Evolutionary conservation across 805 yeast genomes (phyloP).

Genomic region (Kuraishia floccosa): DNA sequence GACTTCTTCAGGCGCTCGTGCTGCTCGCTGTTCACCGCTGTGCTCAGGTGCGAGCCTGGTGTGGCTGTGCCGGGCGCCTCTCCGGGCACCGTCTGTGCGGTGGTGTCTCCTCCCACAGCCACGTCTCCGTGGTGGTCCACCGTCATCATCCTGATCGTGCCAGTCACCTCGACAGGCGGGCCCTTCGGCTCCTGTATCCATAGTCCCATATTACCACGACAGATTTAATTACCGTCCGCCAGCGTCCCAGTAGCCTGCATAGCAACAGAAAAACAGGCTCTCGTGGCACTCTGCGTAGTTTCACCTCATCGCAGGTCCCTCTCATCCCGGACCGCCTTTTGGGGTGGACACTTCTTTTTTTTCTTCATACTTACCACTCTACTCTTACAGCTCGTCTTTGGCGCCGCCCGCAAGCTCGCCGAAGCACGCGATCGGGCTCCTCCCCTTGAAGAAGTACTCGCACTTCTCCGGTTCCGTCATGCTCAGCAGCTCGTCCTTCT

Average conservation of each 20-base stretch:
- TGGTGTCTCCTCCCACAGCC: slow-evolving; percentile 1
- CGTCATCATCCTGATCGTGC: slow-evolving; percentile 37
- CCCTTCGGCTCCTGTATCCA: slow-evolving; percentile 30
- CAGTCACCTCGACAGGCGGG: slow-evolving; percentile 27
- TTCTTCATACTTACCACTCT: no score
- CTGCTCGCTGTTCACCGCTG: background rate
- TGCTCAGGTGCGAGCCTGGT: background rate
- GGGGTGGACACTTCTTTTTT: no score
- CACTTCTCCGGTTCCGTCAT: slow-evolving; percentile 90
- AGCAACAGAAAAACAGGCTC: no score
- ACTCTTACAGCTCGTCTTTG: no score
- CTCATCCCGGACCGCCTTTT: no score
- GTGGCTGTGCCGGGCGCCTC: background rate
- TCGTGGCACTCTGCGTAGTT: no score
- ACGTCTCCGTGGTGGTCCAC: slow-evolving; percentile 9
- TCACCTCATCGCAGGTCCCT: no score
- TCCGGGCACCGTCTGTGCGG: slow-evolving; percentile 1
- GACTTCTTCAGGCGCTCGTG: slow-evolving; percentile 27
- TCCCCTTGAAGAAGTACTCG: slow-evolving; percentile 47
- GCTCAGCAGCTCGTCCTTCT: slow-evolving; percentile 35
- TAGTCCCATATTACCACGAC: slow-evolving; percentile 15
- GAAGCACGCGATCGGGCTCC: slow-evolving; percentile 39
- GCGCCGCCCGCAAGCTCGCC: no score
- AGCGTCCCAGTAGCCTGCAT: no score
- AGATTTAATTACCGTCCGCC: no score